phyloP scores from a whole-genome alignment of 108 stramenopile species.

The Discostella pseudostelligera region DNA sequence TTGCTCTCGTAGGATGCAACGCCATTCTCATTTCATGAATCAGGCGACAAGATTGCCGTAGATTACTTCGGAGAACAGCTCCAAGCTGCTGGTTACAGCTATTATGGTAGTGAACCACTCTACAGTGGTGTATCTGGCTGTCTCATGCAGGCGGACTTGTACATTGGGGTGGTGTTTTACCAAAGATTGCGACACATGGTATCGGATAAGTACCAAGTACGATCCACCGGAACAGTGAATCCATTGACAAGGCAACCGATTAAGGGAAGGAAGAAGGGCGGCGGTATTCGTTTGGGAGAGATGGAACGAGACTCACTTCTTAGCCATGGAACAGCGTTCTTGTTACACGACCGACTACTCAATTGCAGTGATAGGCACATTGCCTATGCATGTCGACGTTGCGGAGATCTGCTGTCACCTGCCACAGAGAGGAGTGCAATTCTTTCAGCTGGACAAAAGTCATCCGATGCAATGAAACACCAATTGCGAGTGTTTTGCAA shows the following conservation, averaged over 20 bases:
- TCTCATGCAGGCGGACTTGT: constrained; percentile 97
- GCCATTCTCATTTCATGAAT: constrained; percentile 97
- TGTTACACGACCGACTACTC: constrained; percentile 93
- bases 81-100: constrained; percentile 93
- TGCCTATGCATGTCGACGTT: constrained; percentile 88
- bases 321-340: constrained; percentile 93
- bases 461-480: constrained; percentile 66
- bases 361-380: constrained; percentile 95
- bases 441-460: constrained; percentile 76
- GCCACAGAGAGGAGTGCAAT: constrained; percentile 77
- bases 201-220: constrained; percentile 98
- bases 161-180: constrained; percentile 98
- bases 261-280: constrained; percentile 98
- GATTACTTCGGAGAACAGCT: constrained; percentile 99
- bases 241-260: constrained; percentile 97
- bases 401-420: constrained; percentile 88
- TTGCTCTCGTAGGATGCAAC: constrained; percentile 85
- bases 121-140: constrained; percentile 98
- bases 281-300: constrained; percentile 98
- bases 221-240: constrained; percentile 94
- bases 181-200: constrained; percentile 99
- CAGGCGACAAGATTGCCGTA: constrained; percentile 88
- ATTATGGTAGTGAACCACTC: constrained; percentile 97
- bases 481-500: constrained; percentile 77
- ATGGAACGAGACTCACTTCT: constrained; percentile 99